Percentiles rank a stretch among this genome's conserved stretches.
phyloP scores from a whole-genome alignment of 768 basidiomycete genomes.

The Psilocybe cubensis region DNA sequence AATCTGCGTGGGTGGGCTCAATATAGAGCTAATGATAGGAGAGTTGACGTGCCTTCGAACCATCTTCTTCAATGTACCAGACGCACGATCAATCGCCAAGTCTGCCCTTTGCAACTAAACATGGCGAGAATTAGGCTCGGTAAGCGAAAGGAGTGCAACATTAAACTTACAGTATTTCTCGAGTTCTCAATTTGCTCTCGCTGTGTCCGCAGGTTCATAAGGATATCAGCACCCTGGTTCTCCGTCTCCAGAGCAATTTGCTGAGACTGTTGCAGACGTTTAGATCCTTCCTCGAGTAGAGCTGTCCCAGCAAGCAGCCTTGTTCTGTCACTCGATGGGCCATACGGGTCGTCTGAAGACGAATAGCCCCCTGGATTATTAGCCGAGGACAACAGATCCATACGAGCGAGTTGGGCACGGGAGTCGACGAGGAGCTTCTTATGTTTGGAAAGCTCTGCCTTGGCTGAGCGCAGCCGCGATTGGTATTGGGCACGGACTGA shows the following conservation, averaged over 20 bases:
- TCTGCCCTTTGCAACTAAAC: constrained; percentile 83
- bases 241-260: constrained; percentile 96
- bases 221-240: constrained; percentile 91
- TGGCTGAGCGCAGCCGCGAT: constrained; percentile 72
- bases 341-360: constrained; percentile 83
- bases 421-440: constrained; percentile 84
- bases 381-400: constrained; percentile 71
- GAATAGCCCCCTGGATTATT: constrained; percentile 35
- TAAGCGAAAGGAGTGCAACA: background rate
- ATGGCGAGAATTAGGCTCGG: background rate
- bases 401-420: constrained; percentile 68
- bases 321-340: constrained; percentile 69
- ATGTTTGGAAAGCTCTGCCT: constrained; percentile 72
- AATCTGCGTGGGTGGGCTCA: constrained; percentile 33
- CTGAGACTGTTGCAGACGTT: constrained; percentile 87
- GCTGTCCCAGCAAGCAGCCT: constrained; percentile 80
- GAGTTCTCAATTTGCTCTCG: constrained; percentile 95
- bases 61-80: constrained; percentile 94
- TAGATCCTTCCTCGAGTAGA: constrained; percentile 81
- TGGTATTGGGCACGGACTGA: constrained; percentile 81
- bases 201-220: constrained; percentile 83
- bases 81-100: constrained; percentile 86
- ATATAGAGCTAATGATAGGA: constrained; percentile 1
- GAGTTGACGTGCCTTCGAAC: constrained; percentile 74
- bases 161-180: constrained; percentile 73